Conservation (phyloP, 2,329 filamentous ascomycete genomes). For the Ceratocystis cubensis region DNA sequence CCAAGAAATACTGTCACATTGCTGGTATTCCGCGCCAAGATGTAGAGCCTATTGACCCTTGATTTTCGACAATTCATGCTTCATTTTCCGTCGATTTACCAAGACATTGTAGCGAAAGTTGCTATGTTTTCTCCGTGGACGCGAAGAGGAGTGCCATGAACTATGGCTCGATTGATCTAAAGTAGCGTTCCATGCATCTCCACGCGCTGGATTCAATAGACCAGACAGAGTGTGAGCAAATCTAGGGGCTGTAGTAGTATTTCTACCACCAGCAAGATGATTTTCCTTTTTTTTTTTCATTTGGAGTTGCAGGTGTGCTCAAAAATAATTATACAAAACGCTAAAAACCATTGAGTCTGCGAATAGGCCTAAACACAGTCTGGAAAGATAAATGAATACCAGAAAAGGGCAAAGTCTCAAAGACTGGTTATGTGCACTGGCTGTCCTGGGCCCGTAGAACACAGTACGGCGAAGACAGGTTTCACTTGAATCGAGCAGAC, state of each 20-base stretch:
- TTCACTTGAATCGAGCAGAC: constrained; percentile 1
- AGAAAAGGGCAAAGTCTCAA: background rate
- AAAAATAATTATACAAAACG: background rate
- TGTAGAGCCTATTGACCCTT: background rate
- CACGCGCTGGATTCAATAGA: background rate
- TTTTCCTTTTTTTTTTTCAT: background rate
- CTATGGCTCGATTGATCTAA: background rate
- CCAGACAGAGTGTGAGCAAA: background rate
- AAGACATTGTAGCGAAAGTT: background rate
- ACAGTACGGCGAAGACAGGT: background rate
- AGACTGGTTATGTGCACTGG: background rate
- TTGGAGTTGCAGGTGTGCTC: background rate
- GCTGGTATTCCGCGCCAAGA: background rate
- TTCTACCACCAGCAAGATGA: background rate
- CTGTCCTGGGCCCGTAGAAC: background rate
- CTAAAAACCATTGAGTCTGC: background rate
- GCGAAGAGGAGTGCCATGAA: background rate
- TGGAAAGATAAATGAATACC: background rate
- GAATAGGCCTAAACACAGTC: background rate
- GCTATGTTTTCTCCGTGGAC: background rate
- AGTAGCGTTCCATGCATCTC: background rate
- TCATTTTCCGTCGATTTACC: background rate
- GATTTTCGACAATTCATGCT: background rate
- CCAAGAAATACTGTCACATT: background rate
- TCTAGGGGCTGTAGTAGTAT: background rate